These are phyloP conservation scores for Dactylellina parvicollis DNA, from an alignment of 2,329 filamentous ascomycete species.

Conservation along the genomic window DNA sequence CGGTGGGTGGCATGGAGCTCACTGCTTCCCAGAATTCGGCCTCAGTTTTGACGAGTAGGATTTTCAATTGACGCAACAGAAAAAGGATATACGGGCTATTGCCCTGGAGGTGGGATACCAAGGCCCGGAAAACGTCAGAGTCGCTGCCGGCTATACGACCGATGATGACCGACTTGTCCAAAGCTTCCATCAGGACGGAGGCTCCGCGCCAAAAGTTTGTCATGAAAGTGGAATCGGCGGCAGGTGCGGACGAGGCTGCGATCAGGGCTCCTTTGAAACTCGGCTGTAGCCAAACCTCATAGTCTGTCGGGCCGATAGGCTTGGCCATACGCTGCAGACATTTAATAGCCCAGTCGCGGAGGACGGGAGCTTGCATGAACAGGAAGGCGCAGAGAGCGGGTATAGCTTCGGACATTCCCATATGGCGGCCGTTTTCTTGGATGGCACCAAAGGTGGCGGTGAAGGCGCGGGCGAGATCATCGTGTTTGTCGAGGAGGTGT, in stretches of 20 bases:
- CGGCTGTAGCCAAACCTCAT: constrained; percentile 56
- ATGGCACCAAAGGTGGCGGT: constrained; percentile 54
- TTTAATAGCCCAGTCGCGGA: constrained; percentile 54
- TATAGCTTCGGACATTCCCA: constrained; percentile 56
- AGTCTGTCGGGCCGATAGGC: constrained; percentile 51
- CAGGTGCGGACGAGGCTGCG: constrained; percentile 50
- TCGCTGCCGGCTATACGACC: constrained; percentile 57
- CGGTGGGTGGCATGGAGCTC: constrained; percentile 47
- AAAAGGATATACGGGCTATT: constrained; percentile 55
- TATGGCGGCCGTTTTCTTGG: constrained; percentile 54
- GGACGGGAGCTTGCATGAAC: constrained; percentile 53
- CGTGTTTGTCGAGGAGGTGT: constrained; percentile 41
- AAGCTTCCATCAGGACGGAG: constrained; percentile 55
- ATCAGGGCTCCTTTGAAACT: constrained; percentile 54
- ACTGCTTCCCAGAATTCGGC: constrained; percentile 58
- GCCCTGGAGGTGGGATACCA: constrained; percentile 56
- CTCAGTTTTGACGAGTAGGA: constrained; percentile 56
- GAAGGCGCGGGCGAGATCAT: constrained; percentile 53
- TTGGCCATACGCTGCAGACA: constrained; percentile 55
- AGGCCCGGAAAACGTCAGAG: constrained; percentile 57
- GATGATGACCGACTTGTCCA: constrained; percentile 56
- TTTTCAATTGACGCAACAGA: constrained; percentile 55
- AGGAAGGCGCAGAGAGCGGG: constrained; percentile 57
- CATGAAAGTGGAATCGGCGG: constrained; percentile 30
- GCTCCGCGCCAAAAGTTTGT: constrained; percentile 55